phyloP scores from a whole-genome alignment of 1,284 basidiomycete species.

The Ustilago tritici region DNA sequence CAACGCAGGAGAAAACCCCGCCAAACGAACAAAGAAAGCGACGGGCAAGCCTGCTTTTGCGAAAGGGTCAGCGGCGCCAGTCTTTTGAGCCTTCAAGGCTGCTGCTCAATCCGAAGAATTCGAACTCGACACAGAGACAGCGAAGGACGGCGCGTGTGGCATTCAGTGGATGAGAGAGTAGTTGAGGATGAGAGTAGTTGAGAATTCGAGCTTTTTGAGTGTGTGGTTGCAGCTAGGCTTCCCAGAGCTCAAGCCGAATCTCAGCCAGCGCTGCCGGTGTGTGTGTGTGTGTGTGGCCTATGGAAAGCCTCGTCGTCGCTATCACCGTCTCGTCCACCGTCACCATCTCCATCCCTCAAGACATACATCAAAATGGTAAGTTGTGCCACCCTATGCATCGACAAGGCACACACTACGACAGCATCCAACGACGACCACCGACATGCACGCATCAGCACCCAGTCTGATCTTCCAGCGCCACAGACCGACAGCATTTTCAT shows the following conservation, averaged over 20 bases:
- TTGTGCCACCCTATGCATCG: constrained; percentile 20
- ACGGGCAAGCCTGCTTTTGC: not conserved
- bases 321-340: constrained; percentile 39
- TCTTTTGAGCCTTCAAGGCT: not conserved
- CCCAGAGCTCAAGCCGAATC: not conserved
- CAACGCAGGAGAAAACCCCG: not conserved
- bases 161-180: too few species aligned
- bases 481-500: not conserved
- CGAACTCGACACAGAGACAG: not conserved
- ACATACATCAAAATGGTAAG: constrained; percentile 58
- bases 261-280: constrained; percentile 5
- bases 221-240: not conserved
- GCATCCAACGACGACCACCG: constrained; percentile 15
- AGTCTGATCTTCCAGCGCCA: not conserved
- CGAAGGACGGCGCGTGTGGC: not conserved
- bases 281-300: constrained; percentile 7
- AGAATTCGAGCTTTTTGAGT: constrained; percentile 10
- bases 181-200: not conserved
- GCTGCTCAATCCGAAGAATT: not conserved
- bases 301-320: constrained; percentile 30
- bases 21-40: constrained; percentile 2
- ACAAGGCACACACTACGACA: constrained; percentile 21
- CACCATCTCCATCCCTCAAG: constrained; percentile 53
- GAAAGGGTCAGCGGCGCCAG: constrained; percentile 11
- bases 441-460: constrained; percentile 6